Evolutionary conservation across 2,329 filamentous ascomycete genomes (phyloP).

Genomic region (Talaromyces atroroseus): DNA sequence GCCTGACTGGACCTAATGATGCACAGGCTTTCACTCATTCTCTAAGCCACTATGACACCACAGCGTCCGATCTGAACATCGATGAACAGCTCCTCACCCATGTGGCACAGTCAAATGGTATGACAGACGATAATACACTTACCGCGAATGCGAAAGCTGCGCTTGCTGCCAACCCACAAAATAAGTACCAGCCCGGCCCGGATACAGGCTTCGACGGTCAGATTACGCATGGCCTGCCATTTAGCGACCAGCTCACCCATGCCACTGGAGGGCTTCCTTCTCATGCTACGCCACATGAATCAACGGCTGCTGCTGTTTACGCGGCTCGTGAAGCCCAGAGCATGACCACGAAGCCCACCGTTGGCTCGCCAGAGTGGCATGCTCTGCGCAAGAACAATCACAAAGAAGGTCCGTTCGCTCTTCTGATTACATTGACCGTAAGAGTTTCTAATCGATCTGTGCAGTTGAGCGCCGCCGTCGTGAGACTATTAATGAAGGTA

Average conservation of each 20-base stretch:
- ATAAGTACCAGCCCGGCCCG: constrained; percentile 42
- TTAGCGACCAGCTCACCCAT: constrained; percentile 38
- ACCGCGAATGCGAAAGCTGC: constrained; percentile 42
- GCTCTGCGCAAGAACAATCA: constrained; percentile 96
- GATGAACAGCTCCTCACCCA: constrained; percentile 46
- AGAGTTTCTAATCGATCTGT: constrained; percentile 18
- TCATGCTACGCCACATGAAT: constrained; percentile 36
- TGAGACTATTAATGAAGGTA: constrained; percentile 98
- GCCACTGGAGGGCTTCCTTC: constrained; percentile 3
- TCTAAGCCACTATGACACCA: constrained; percentile 31
- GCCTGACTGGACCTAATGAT: constrained; percentile 20
- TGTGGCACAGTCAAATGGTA: constrained; percentile 50
- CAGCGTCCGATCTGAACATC: constrained; percentile 34
- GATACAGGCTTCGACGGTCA: constrained; percentile 34
- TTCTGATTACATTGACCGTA: not conserved
- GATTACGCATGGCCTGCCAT: constrained; percentile 30
- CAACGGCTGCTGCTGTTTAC: constrained; percentile 56
- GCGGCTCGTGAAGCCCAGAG: constrained; percentile 49
- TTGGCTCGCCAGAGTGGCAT: constrained; percentile 98
- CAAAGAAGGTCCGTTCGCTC: constrained; percentile 77
- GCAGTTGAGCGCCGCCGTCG: constrained; percentile 90
- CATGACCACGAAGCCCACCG: constrained; percentile 66
- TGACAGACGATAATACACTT: constrained; percentile 42
- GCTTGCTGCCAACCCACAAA: constrained; percentile 40
- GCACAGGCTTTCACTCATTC: constrained; percentile 32